Conservation (phyloP, 805 yeast genomes). For the Peterozyma xylosa region DNA sequence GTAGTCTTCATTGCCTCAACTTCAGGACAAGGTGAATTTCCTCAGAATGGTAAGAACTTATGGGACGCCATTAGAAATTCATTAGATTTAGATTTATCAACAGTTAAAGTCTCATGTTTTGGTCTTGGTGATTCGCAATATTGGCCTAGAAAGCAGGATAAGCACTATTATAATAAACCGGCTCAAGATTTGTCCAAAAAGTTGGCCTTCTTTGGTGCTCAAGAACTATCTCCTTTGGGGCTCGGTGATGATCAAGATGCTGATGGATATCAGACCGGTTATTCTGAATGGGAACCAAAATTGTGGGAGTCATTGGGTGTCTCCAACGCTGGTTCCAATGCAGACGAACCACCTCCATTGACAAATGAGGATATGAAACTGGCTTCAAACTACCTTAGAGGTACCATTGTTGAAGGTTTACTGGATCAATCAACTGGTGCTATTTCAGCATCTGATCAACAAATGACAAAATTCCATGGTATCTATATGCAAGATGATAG, state of each 20-base stretch:
- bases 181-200: conserved; percentile 63
- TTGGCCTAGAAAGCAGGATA: conserved; percentile 97
- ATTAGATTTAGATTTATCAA: conserved; percentile 57
- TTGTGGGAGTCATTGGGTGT: conserved; percentile 90
- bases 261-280: conserved; percentile 92
- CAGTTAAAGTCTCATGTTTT: conserved; percentile 53
- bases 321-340: conserved; percentile 69
- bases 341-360: conserved; percentile 83
- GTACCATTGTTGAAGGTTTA: conserved; percentile 86
- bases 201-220: conserved; percentile 65
- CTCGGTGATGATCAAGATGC: conserved; percentile 97
- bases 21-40: conserved; percentile 85
- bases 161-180: conserved; percentile 91
- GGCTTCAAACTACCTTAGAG: conserved; percentile 81
- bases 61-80: conserved; percentile 65
- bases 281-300: conserved; percentile 74
- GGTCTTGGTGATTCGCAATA: conserved; percentile 80
- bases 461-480: conserved; percentile 95
- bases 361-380: conserved; percentile 95
- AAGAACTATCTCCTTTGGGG: conserved; percentile 66
- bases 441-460: conserved; percentile 84
- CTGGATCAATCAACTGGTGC: conserved; percentile 82
- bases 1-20: conserved; percentile 67
- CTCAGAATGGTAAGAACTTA: conserved; percentile 69
- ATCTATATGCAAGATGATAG: conserved; percentile 98